These are phyloP conservation scores for Fusarium clavum DNA, from an alignment of 2,329 filamentous ascomycete genomes.

Conservation along the genomic window DNA sequence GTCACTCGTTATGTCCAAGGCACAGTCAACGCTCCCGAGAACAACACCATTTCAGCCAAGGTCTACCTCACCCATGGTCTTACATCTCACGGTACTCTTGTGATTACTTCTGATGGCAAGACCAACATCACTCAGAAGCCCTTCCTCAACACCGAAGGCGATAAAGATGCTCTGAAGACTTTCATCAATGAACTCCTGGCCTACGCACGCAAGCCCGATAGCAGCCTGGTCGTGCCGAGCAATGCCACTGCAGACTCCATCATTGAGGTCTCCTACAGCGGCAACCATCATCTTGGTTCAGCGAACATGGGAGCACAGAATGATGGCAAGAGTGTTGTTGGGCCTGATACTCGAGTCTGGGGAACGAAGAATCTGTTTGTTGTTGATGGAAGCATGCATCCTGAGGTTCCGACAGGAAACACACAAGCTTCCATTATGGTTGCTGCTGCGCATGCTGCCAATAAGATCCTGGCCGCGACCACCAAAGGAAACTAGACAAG, in stretches of 20 bases:
- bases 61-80: constrained; percentile 64
- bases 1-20: constrained; percentile 55
- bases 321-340: constrained; percentile 50
- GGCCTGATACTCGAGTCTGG: constrained; percentile 49
- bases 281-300: constrained; percentile 49
- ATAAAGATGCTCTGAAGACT: constrained; percentile 44
- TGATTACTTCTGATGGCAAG: constrained; percentile 53
- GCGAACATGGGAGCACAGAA: constrained; percentile 48
- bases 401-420: constrained; percentile 47
- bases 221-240: constrained; percentile 32
- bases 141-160: constrained; percentile 50
- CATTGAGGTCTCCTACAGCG: constrained; percentile 40
- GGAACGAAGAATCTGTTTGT: constrained; percentile 49
- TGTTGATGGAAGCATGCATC: constrained; percentile 49
- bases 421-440: constrained; percentile 45
- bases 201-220: constrained; percentile 41
- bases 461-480: constrained; percentile 35
- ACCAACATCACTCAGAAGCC: constrained; percentile 56
- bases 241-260: constrained; percentile 44
- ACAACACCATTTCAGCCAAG: constrained; percentile 58
- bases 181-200: constrained; percentile 45
- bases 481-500: neutral
- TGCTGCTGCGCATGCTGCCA: constrained; percentile 42
- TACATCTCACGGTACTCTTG: constrained; percentile 58
- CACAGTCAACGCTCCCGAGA: constrained; percentile 58